A percentile compares a stretch with the other conserved stretches of the same genome.
These are phyloP conservation scores for Pythium phragmiticola DNA, from an alignment of 352 stramenopile species.

Conservation along the genomic window DNA sequence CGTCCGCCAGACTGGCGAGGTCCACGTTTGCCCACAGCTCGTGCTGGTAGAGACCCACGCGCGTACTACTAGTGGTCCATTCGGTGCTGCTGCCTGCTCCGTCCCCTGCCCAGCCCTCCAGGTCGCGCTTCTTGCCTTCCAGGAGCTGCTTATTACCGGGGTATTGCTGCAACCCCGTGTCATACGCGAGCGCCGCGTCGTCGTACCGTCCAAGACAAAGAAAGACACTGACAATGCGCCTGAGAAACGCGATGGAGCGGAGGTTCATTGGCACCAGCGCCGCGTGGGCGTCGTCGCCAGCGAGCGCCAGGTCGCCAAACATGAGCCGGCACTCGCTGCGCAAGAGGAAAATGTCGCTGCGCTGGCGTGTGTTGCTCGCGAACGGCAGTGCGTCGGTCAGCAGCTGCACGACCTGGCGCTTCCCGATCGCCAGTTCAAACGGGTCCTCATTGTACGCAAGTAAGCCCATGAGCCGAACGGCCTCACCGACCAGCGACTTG, in stretches of 20 bases:
- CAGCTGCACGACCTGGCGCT: neutral
- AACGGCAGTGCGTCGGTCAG: neutral
- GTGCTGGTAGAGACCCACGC: neutral
- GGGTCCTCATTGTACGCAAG: neutral
- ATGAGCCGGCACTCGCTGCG: slow-evolving; percentile 1
- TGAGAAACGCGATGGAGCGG: neutral
- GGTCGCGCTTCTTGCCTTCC: neutral
- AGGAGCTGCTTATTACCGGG: neutral
- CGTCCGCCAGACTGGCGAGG: too few relatives aligned
- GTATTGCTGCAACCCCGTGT: neutral
- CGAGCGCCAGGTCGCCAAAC: neutral
- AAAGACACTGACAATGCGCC: slow-evolving; percentile 1
- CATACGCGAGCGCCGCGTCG: slow-evolving; percentile 2
- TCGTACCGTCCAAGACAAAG: neutral
- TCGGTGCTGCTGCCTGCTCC: neutral
- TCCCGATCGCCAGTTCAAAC: neutral
- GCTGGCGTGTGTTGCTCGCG: neutral
- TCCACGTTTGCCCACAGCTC: neutral
- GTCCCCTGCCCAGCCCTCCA: neutral
- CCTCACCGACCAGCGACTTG: neutral
- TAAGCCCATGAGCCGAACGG: neutral
- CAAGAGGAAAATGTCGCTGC: slow-evolving; percentile 1
- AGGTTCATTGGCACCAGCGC: neutral
- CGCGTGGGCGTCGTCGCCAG: neutral
- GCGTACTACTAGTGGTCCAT: neutral